Percentiles rank a stretch among this genome's conserved stretches.
Evolutionary conservation across 805 yeast species (phyloP).

Genomic region (Wickerhamiella azymoides): DNA sequence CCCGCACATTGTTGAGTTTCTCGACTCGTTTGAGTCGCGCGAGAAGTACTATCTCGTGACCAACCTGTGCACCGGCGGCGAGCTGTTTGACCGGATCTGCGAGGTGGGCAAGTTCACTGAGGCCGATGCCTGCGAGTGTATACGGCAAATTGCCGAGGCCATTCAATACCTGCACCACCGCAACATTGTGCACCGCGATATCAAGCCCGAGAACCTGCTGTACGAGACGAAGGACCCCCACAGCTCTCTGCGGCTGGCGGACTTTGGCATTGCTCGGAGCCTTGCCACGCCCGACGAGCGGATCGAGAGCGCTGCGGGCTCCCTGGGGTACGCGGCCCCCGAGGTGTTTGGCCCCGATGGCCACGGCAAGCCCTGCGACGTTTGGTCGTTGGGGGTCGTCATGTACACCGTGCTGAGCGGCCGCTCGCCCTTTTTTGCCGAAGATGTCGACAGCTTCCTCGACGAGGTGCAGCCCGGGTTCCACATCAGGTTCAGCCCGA

Average conservation of each 20-base stretch:
- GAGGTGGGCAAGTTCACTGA: constrained; percentile 77
- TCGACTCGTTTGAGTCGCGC: constrained; percentile 86
- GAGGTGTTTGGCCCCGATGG: constrained; percentile 73
- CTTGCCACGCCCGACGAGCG: constrained; percentile 46
- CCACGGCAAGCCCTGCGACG: constrained; percentile 90
- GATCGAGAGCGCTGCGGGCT: constrained; percentile 67
- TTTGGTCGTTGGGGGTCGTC: constrained; percentile 92
- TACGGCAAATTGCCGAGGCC: constrained; percentile 65
- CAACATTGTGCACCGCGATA: constrained; percentile 83
- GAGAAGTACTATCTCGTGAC: constrained; percentile 90
- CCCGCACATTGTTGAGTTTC: constrained; percentile 77
- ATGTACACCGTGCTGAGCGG: constrained; percentile 85
- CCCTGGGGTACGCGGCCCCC: constrained; percentile 95
- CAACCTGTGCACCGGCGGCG: constrained; percentile 93
- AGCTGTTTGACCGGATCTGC: constrained; percentile 76
- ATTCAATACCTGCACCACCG: constrained; percentile 58
- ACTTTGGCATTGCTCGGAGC: constrained; percentile 87
- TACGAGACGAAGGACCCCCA: constrained; percentile 43
- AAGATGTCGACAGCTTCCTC: constrained; percentile 65
- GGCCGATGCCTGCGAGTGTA: constrained; percentile 63
- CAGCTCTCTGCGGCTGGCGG: constrained; percentile 76
- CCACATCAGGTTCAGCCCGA: constrained; percentile 73
- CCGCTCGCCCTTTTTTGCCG: constrained; percentile 81
- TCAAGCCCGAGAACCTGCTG: constrained; percentile 86
- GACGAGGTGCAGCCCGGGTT: constrained; percentile 60